Evolutionary conservation across 441 rosid genomes (phyloP), one percentile per base, ranked within the genome.

Genomic region (Croton laevigatus): DNA sequence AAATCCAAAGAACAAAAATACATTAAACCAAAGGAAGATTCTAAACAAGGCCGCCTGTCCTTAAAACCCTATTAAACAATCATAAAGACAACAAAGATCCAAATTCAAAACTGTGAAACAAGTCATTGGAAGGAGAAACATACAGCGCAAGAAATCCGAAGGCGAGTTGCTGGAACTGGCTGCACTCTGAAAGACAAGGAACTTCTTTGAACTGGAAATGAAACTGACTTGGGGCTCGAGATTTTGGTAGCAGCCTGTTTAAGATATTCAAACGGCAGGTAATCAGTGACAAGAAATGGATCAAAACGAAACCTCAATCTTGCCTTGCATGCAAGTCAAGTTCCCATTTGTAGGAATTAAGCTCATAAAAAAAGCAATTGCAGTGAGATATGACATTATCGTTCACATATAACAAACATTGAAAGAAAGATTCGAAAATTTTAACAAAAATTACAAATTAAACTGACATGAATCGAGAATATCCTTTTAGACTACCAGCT

Each of bases 131-230:
- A 6, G 14, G 3, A 71, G 70, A 69, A 70, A 80, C 84, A 59
- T 83, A 88, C 93, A 45, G 84, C 85, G 12, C 87, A 84, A 57
- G 86, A 84, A 73, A 89, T 71, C 72, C 79, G 71, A 69, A 88
- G 75, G 69, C 87, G 83, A 75, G 78, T 61, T 62, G 78, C 65
- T 62, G 80, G 77, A 75, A 66, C 27, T 5, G 78, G 81, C n/a
- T 57, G 79, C 45, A 81, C 73, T 23, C 76, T 75, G 75, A 89
- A 87, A 6, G 93, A 86, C 64, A 89, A 83, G 73, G 40, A 82
- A 65, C 76, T 83, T 76, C 78, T 86, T 71, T 74, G 77, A 53
- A 48, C 71, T 14, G 80, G 72, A 72, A 81, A 66, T 60, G 86
- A 68, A 69, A 65, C 75, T 2, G 74, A 75, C 70, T 81, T 84